Evolutionary conservation across 306 rosid species (phyloP), one percentile per base, ranked within the genome.

Genomic region (Quercus engelmannii): DNA sequence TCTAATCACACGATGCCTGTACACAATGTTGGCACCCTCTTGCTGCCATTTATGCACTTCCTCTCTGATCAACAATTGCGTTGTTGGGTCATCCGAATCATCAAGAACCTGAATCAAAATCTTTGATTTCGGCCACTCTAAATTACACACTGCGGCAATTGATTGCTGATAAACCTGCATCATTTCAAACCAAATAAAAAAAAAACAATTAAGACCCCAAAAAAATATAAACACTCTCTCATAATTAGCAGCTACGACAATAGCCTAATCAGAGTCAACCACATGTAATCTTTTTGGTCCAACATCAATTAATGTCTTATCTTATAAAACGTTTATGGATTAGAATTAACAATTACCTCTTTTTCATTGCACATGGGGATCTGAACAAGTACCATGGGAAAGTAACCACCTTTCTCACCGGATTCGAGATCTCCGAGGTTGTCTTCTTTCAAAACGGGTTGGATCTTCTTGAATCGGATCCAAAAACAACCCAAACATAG

Each of bases 301-400:
- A 41, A 41, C 12, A 41, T 41, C 46, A 41, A 41, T 41, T 41
- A 41, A 8, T 41, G 46, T 41, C 46, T 8, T 41, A 2, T 41
- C 11, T 8, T 8, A 41, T 41, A 41, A 41, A 41, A 41, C 2
- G 46, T 41, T 41, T 41, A 41, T 41, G 11, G 3, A 41, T 41
- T 41, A 41, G 46, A 41, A 8, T 41, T 41, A 41, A 41, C 46
- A 41, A 41, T 8, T 83, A 92, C 98, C 96, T 94, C 97, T 69
- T 68, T 92, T 81, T 94, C 98, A 61, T 93, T 93, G 78, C 98
- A 93, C 99, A 93, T 95, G 84, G 99, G 99, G 87, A 95, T 95
- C 92, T 94, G 98, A 54, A 94, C 93, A 51, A 94, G 89, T 43
- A 94, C 97, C 96, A 89, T 88, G 1, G 98, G 98, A 77, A 87